Base-by-base conservation (phyloP, 345 rosid genomes). In the Geranium rotundifolium region DNA sequence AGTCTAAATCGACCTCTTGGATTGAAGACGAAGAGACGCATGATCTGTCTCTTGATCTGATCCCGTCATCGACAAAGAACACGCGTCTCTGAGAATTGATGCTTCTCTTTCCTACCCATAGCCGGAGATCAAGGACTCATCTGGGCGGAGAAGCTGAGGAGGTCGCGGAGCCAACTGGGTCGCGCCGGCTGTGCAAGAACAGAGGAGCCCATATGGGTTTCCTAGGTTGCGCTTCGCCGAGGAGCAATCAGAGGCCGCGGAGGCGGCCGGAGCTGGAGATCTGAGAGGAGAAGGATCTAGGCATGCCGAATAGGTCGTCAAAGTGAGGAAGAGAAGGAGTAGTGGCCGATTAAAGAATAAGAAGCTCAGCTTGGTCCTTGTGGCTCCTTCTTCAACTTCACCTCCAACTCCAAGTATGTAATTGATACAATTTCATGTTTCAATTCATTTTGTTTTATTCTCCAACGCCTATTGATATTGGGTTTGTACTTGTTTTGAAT, bases 31-130 rank as follows among this genome's bases (percentile, higher is more conserved):
- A 71, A 63, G 75, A 56, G 10, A 23, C 76, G 16, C 76, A 65
- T 1, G 75, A 41, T 60, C 75, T 72, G 19, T 78, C 82, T 66
- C 70, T 85, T 23, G 91, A 88, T 66, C 71, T 82, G 27, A 66
- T 67, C 30, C 60, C 82, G 10, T 34, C 85, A 23, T 80, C 91
- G 0, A 69, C 85, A 15, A 70, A 18, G 17, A 31, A 60, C 29
- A 52, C 56, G 5, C 58, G 58, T 23, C 59, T 66, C 65, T 58
- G 78, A 4, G 88, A 90, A 31, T 78, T 88, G 10, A 80, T 90
- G 31, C 85, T 86, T 63, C 80, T 84, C 19, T 87, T 95, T 30
- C 85, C 92, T 55, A 80, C 95, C 34, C 90, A 92, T 1, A 61
- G 78, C 16, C 72, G 77, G 29, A 78, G 71, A 68, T 77, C 95